These are phyloP conservation scores for Linaria vulgaris DNA, from an alignment of 257 asterid genomes.

Conservation along the genomic window DNA sequence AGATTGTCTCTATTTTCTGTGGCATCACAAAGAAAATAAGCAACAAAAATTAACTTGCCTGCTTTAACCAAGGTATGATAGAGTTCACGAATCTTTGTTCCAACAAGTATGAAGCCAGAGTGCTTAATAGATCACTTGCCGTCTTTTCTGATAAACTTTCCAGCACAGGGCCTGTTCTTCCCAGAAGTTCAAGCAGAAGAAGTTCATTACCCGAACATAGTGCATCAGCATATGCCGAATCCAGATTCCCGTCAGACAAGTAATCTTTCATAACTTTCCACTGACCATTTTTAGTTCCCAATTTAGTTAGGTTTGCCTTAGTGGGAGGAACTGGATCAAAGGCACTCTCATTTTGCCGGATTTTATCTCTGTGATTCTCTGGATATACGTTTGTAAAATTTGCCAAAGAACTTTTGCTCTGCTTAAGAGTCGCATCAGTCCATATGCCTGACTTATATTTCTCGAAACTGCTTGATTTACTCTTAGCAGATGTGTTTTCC, in stretches of 20 bases:
- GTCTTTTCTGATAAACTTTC: conserved; percentile 71
- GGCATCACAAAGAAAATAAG: conserved; percentile 6
- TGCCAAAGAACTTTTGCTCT: conserved; percentile 40
- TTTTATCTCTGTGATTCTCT: conserved; percentile 45
- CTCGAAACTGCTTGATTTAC: conserved; percentile 49
- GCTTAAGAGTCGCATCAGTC: conserved; percentile 52
- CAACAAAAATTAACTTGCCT: conserved; percentile 54
- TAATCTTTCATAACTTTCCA: conserved; percentile 57
- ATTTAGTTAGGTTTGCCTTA: conserved; percentile 43
- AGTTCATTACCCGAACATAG: conserved; percentile 67
- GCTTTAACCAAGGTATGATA: conserved; percentile 90
- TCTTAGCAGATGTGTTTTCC: conserved; percentile 45
- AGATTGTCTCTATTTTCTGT: not conserved
- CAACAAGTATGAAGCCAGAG: conserved; percentile 56
- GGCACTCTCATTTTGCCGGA: conserved; percentile 33
- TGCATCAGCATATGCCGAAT: conserved; percentile 78
- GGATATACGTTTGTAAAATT: conserved; percentile 40
- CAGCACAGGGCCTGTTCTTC: conserved; percentile 83
- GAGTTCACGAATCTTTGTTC: conserved; percentile 72
- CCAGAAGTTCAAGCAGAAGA: conserved; percentile 79
- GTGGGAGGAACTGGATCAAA: conserved; percentile 39
- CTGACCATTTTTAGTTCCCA: conserved; percentile 45
- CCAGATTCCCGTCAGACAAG: conserved; percentile 65
- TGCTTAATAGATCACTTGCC: conserved; percentile 55
- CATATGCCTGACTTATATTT: conserved; percentile 55